Evolutionary conservation across 129 eudicot species (phyloP).

Genomic region (Escallonia rubra): DNA sequence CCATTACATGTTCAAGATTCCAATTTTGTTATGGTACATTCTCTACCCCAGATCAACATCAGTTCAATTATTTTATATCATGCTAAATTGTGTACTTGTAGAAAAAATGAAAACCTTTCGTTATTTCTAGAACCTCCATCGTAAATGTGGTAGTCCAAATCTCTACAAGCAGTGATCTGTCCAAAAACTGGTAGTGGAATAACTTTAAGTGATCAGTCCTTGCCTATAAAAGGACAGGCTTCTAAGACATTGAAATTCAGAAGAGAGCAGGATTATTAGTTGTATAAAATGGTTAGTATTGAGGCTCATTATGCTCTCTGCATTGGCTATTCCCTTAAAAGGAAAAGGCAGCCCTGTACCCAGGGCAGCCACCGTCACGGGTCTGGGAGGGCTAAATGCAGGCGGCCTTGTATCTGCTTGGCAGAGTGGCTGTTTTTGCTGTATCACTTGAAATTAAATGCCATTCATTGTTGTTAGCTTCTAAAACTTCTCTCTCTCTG

Average conservation of each 20-base stretch:
- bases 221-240: conserved; percentile 56
- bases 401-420: too few relatives aligned
- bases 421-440: neutral
- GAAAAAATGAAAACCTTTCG: conserved; percentile 5
- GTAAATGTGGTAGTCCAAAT: conserved; percentile 46
- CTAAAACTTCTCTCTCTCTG: neutral
- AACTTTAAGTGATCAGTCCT: conserved; percentile 7
- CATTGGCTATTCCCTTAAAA: neutral
- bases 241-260: conserved; percentile 8
- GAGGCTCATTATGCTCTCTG: neutral
- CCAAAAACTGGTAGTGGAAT: conserved; percentile 27
- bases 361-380: too few relatives aligned
- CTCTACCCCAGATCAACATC: conserved; percentile 36
- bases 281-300: conserved; percentile 32
- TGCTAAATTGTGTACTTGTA: conserved; percentile 2
- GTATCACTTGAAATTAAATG: neutral
- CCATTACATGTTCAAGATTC: conserved; percentile 43
- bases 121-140: conserved; percentile 36
- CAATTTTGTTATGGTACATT: conserved; percentile 12
- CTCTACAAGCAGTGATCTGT: conserved; percentile 36
- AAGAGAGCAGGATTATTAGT: neutral
- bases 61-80: conserved; percentile 13
- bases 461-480: neutral
- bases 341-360: too few relatives aligned
- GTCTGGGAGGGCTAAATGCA: too few relatives aligned